phyloP scores from a whole-genome alignment of 352 stramenopile species.

The Phytophthora ramorum region DNA sequence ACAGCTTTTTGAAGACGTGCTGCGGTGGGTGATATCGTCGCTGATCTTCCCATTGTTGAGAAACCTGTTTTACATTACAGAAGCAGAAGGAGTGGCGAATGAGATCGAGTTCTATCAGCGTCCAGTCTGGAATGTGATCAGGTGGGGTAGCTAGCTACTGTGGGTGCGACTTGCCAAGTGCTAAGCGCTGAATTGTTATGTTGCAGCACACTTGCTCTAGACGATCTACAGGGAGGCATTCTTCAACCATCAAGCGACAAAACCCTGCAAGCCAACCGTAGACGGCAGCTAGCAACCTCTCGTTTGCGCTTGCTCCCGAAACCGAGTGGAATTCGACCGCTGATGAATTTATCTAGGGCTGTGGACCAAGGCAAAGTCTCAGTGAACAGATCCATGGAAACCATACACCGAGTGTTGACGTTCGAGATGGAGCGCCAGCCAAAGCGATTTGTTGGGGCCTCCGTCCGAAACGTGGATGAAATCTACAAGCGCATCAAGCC shows the following conservation, averaged over 20 bases:
- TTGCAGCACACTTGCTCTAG: conserved; percentile 51
- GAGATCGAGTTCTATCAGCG: conserved; percentile 76
- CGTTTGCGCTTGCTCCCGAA: conserved; percentile 75
- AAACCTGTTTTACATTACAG: conserved; percentile 80
- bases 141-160: conserved; percentile 10
- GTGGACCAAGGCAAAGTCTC: conserved; percentile 39
- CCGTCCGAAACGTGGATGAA: conserved; percentile 73
- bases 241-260: conserved; percentile 36
- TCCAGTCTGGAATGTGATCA: conserved; percentile 71
- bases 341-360: conserved; percentile 76
- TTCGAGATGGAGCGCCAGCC: conserved; percentile 71
- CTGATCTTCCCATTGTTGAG: conserved; percentile 70
- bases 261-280: background rate
- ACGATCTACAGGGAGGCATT: conserved; percentile 56
- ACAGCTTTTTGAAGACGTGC: conserved; percentile 46
- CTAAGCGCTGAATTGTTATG: conserved; percentile 3
- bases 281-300: conserved; percentile 53
- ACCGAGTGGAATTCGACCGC: conserved; percentile 63
- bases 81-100: conserved; percentile 70
- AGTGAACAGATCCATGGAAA: conserved; percentile 68
- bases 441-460: conserved; percentile 57
- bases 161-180: background rate
- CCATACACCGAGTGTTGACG: conserved; percentile 61
- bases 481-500: conserved; percentile 62
- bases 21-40: conserved; percentile 49